These are phyloP conservation scores for Gyromitra esculenta DNA, from an alignment of 2,329 filamentous ascomycete genomes.

Conservation along the genomic window DNA sequence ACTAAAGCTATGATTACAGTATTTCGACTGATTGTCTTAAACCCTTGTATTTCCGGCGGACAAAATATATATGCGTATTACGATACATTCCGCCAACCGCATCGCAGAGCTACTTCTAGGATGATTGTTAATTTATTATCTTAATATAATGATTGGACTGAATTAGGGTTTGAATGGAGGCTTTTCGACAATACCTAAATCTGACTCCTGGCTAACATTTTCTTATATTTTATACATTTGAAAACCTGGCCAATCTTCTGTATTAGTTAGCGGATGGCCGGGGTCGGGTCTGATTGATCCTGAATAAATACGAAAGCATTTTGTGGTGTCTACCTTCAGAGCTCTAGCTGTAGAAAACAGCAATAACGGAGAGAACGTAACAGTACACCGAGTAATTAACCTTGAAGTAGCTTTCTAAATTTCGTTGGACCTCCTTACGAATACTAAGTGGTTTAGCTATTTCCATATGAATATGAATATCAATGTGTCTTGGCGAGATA, in stretches of 20 bases:
- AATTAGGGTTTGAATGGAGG: neutral
- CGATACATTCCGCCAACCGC: neutral
- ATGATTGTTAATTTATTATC: neutral
- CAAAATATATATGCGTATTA: neutral
- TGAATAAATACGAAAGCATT: neutral
- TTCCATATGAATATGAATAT: too few relatives aligned
- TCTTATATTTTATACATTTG: neutral
- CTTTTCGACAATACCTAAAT: neutral
- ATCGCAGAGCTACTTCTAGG: neutral
- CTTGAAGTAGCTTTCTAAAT: neutral
- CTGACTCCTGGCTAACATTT: neutral
- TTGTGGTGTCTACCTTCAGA: neutral
- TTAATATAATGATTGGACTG: neutral
- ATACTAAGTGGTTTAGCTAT: too few relatives aligned
- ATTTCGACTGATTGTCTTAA: neutral
- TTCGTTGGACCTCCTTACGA: too few relatives aligned
- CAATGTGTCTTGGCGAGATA: too few relatives aligned
- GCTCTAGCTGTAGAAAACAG: neutral
- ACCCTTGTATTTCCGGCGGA: neutral
- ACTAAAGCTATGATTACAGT: neutral
- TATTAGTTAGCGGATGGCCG: neutral
- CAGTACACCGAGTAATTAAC: neutral
- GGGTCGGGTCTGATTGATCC: neutral
- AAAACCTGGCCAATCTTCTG: neutral
- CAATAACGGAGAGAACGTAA: neutral